Percentiles rank a stretch among this genome's conserved stretches.
Evolutionary conservation across 352 stramenopile genomes (phyloP).

Genomic region (Phytopythium helicoides): DNA sequence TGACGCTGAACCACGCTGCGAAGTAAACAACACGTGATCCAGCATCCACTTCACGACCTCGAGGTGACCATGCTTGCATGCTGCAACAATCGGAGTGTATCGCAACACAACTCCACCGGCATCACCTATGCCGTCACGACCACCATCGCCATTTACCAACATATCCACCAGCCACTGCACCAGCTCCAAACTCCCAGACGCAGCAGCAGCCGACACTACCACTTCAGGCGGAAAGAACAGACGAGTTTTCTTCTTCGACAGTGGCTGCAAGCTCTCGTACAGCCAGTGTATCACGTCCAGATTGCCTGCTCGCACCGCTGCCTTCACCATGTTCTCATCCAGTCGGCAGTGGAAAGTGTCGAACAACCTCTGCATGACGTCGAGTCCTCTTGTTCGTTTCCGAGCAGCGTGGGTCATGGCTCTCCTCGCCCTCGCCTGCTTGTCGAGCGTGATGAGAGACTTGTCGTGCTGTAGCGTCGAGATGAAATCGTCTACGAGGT

Average conservation of each 20-base stretch:
- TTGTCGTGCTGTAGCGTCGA: background rate
- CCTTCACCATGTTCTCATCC: background rate
- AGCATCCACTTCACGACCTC: conserved; percentile 19
- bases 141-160: conserved; percentile 14
- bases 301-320: background rate
- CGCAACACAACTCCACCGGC: too few relatives aligned
- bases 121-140: too few relatives aligned
- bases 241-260: background rate
- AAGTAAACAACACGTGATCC: background rate
- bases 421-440: conserved; percentile 1
- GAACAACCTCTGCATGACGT: conserved; percentile 1
- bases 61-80: conserved; percentile 14
- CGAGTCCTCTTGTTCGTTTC: background rate
- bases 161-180: conserved; percentile 20
- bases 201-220: conserved; percentile 11
- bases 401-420: background rate
- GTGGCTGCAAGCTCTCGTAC: conserved; percentile 2
- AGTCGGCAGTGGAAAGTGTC: conserved; percentile 1
- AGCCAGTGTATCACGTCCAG: conserved; percentile 6
- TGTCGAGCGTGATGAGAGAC: background rate
- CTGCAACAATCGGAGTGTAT: conserved; percentile 8
- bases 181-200: conserved; percentile 11
- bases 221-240: conserved; percentile 8
- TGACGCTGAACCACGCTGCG: too few relatives aligned
- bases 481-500: background rate